These are phyloP conservation scores for Boletus subcaerulescens DNA, from an alignment of 768 basidiomycete species.

Conservation along the genomic window DNA sequence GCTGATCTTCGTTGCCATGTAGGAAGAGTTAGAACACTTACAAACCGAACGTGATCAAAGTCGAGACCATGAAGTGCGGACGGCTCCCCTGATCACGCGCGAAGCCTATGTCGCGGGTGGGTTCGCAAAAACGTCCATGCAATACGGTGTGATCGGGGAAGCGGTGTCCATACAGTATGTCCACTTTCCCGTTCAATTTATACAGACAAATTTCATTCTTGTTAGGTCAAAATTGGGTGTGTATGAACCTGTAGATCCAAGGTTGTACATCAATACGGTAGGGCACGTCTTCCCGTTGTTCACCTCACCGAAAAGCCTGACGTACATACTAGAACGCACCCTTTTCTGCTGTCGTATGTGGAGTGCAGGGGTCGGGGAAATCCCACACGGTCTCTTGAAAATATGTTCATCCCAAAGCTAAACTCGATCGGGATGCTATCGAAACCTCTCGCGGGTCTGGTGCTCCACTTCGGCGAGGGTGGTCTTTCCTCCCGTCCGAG, in stretches of 20 bases:
- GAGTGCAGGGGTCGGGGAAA: conserved; percentile 72
- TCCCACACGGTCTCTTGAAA: conserved; percentile 67
- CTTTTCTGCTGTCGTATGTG: conserved; percentile 66
- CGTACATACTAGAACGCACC: conserved; percentile 52
- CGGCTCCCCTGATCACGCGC: conserved; percentile 48
- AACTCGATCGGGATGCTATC: conserved; percentile 45
- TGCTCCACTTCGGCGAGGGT: conserved; percentile 65
- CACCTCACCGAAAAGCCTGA: not conserved
- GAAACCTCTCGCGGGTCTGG: conserved; percentile 55
- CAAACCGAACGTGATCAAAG: conserved; percentile 2
- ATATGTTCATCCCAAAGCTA: conserved; percentile 54
- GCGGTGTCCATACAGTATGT: conserved; percentile 28
- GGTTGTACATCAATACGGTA: conserved; percentile 66
- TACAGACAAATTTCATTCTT: not conserved
- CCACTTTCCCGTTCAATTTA: not conserved
- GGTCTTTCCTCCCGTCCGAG: conserved; percentile 52
- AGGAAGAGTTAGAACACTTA: conserved; percentile 11
- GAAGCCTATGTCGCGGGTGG: conserved; percentile 37
- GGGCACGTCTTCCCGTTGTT: conserved; percentile 3
- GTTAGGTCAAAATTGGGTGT: conserved; percentile 29
- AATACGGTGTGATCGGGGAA: conserved; percentile 59
- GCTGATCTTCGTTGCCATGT: not conserved
- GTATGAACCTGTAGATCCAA: conserved; percentile 38
- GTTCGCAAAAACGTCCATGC: conserved; percentile 31
- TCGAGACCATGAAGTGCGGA: conserved; percentile 31